Evolutionary conservation across 768 basidiomycete genomes (phyloP).

Genomic region (Russula compacta): DNA sequence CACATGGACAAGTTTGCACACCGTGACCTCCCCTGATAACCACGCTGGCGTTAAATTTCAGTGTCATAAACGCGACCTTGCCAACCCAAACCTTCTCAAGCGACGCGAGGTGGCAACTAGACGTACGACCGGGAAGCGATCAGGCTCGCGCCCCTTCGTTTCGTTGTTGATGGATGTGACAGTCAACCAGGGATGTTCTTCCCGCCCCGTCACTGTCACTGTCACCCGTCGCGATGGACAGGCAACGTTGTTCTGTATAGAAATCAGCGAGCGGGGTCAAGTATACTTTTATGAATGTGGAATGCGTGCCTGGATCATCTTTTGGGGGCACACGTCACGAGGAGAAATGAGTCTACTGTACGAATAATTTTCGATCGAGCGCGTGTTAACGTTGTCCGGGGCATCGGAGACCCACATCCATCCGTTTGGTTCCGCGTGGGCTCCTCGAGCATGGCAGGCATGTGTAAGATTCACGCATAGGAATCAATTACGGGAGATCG

Average conservation of each 20-base stretch:
- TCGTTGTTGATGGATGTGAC: not conserved
- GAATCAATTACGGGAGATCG: conserved; percentile 15
- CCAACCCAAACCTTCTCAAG: not conserved
- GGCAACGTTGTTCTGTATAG: not conserved
- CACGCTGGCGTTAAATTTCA: not conserved
- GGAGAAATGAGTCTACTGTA: conserved; percentile 15
- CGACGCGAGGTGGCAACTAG: conserved; percentile 8
- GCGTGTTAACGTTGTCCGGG: conserved; percentile 7
- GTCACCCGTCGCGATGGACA: not conserved
- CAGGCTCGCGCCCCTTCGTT: conserved; percentile 2
- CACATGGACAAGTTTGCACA: not conserved
- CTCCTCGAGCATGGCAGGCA: conserved; percentile 14
- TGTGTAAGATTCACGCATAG: not conserved
- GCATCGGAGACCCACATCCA: conserved; percentile 1
- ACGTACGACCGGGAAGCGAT: not conserved
- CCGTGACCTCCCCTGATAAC: not conserved
- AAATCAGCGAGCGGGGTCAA: not conserved
- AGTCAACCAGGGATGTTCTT: not conserved
- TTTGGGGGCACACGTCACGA: conserved; percentile 19
- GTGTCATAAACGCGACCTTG: not conserved
- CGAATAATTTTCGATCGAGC: conserved; percentile 13
- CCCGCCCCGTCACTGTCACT: not conserved
- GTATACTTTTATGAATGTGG: not conserved
- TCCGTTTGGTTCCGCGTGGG: conserved; percentile 1
- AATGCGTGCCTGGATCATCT: conserved; percentile 19